Conservation (phyloP, 805 yeast genomes). For the Yamadazyma phyllophila region DNA sequence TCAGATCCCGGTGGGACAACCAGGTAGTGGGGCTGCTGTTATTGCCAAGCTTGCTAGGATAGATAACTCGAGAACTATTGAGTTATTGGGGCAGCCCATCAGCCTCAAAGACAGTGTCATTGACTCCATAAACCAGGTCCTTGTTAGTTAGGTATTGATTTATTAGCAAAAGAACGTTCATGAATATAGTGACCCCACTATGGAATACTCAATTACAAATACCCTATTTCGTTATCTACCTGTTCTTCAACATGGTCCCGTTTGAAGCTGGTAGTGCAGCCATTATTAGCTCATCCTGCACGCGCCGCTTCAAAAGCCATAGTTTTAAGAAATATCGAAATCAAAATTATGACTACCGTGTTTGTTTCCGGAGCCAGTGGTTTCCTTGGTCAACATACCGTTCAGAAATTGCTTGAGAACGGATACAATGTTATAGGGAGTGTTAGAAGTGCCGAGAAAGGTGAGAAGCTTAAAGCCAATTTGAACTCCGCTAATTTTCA, state of each 20-base stretch:
- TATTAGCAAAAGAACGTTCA: no score
- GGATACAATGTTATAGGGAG: constrained; percentile 42
- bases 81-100: neutral
- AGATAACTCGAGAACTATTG: constrained; percentile 35
- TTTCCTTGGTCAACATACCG: constrained; percentile 50
- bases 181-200: no score
- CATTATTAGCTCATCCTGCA: no score
- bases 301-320: no score
- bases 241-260: no score
- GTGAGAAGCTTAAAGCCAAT: constrained; percentile 29
- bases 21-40: constrained; percentile 18
- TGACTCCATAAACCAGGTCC: constrained; percentile 1
- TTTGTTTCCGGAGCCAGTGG: constrained; percentile 56
- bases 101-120: neutral
- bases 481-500: constrained; percentile 31
- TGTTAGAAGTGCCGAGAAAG: constrained; percentile 17
- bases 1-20: constrained; percentile 28
- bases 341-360: constrained; percentile 18
- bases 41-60: constrained; percentile 16
- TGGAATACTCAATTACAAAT: no score
- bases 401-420: constrained; percentile 37
- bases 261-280: no score
- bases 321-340: neutral
- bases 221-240: no score
- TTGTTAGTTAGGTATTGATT: no score